Evolutionary conservation across 257 asterid species (phyloP), one percentile per base, ranked within the genome.

Genomic region (Anisodus tanguticus): DNA sequence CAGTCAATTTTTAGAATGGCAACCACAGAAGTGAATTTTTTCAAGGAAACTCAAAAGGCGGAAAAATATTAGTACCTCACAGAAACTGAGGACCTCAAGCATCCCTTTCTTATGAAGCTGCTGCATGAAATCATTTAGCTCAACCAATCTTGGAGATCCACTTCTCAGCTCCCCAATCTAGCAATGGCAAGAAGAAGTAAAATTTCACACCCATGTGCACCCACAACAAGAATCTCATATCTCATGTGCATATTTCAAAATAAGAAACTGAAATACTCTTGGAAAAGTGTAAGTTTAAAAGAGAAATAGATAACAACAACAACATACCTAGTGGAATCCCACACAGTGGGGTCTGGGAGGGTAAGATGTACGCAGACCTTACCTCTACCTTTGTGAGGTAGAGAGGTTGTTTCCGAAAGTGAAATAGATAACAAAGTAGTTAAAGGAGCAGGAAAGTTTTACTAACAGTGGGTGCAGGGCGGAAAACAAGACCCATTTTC

Each of bases 391-490:
- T 31, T 31, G 35, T 31, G 35, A 31, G 26, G 26, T 22, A 22
- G 26, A 22, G 35, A 31, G 35, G 35, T 31, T 31, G 35, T 31
- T 31, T 31, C 35, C 35, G 35, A 31, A 31, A 31, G 35, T 0
- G 35, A 31, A 31, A 31, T 31, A 26, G 43, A 69, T 39, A 69
- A 54, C 67, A 74, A 82, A 84, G 79, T 57, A 71, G 71, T 54
- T 17, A 69, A 39, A 82, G 70, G 8, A 53, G 82, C 66, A 15
- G 49, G 82, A 53, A 77, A 53, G 13, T 53, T 53, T 84, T 53
- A 93, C 98, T 93, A 60, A 97, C 99, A 47, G 94, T 88, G 67
- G 99, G 99, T 74, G 99, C 98, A 90, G 99, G 99, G 83, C 98
- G 99, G 86, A 97, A 90, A 71, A 95, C 99, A 88, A 93, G 91